A percentile compares a stretch with the other conserved stretches of the same genome.
Conservation (phyloP, 208 protist species). For the Baffinella frigidus region DNA sequence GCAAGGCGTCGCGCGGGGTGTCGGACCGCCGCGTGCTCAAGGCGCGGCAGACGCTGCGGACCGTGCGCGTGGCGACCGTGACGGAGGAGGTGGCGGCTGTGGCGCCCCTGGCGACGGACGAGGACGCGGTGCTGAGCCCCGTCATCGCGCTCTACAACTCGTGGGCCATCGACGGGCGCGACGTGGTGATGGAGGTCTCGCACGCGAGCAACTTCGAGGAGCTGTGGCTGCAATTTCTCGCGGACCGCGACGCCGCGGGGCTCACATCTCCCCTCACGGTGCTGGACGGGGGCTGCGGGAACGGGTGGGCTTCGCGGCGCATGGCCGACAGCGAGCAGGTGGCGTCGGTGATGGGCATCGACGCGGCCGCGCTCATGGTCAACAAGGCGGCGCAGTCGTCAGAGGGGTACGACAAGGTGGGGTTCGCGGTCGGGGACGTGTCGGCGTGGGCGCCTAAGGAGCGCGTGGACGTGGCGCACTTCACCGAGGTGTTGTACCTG, state of each 20-base stretch:
- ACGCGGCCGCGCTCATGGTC: conserved; percentile 32
- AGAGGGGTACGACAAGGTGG: not conserved
- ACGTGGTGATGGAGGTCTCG: conserved; percentile 44
- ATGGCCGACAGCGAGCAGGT: not conserved
- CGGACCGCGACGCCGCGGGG: not conserved
- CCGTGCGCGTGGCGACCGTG: not conserved
- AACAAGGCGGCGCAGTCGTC: conserved; percentile 2
- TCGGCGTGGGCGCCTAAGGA: not conserved
- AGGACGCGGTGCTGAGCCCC: not conserved
- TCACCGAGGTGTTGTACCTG: conserved; percentile 17
- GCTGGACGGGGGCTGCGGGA: conserved; percentile 21
- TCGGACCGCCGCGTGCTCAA: not conserved
- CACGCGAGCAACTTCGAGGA: not conserved
- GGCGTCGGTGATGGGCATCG: not conserved
- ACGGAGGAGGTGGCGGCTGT: not conserved
- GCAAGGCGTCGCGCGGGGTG: not conserved
- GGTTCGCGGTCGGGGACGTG: not conserved
- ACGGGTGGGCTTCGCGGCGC: not conserved
- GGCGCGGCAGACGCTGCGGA: not conserved
- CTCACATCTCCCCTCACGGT: too few relatives aligned
- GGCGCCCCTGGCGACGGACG: not conserved
- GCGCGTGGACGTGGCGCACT: not conserved
- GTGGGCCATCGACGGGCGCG: conserved; percentile 17
- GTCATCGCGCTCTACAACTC: conserved; percentile 47
- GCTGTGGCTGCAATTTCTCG: not conserved